Percentiles rank a stretch among this genome's conserved stretches.
phyloP scores from a whole-genome alignment of 129 eudicot species.

The Helianthus annuus region DNA sequence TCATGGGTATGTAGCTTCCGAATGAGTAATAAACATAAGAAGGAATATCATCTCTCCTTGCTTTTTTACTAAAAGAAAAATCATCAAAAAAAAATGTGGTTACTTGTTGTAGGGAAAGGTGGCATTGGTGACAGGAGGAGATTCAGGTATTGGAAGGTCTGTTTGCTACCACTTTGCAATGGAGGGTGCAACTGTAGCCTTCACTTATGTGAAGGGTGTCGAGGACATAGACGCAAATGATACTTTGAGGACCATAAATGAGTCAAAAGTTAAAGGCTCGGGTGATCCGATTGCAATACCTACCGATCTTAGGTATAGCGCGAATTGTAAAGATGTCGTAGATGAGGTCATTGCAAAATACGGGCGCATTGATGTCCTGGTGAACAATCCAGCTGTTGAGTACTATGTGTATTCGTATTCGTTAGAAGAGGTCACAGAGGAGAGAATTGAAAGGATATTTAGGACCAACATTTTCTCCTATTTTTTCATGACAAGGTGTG shows the following conservation, averaged over 20 bases:
- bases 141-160: constrained; percentile 87
- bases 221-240: constrained; percentile 81
- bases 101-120: constrained; percentile 47
- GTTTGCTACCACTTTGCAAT: constrained; percentile 55
- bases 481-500: constrained; percentile 63
- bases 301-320: constrained; percentile 57
- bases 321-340: constrained; percentile 65
- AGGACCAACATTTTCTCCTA: constrained; percentile 73
- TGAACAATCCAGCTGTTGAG: constrained; percentile 73
- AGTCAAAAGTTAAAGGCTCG: constrained; percentile 46
- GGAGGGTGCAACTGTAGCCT: constrained; percentile 91
- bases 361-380: constrained; percentile 62
- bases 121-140: constrained; percentile 85
- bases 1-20: no score
- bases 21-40: no score
- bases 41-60: no score
- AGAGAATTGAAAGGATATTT: constrained; percentile 68
- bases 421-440: constrained; percentile 70
- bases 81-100: no score
- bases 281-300: constrained; percentile 63
- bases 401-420: constrained; percentile 40
- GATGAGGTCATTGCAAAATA: constrained; percentile 53
- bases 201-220: constrained; percentile 69
- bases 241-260: constrained; percentile 44
- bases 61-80: no score